Evolutionary conservation across 2,329 filamentous ascomycete species (phyloP), one percentile per base, ranked within the genome.

Genomic region (Ophiocordyceps camponoti-leonardi): DNA sequence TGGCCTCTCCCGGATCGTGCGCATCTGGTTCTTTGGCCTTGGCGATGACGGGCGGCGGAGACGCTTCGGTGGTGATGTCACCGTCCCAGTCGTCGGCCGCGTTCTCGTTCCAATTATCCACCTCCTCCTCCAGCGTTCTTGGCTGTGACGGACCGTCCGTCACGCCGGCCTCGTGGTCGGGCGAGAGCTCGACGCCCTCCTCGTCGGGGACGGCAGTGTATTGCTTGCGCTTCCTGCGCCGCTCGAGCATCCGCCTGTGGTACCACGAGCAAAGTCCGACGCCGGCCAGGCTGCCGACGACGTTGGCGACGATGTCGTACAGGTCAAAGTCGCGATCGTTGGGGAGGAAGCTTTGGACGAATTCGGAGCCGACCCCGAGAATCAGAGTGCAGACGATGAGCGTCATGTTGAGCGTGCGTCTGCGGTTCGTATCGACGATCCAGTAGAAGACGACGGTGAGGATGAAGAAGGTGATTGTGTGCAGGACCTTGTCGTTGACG

Each of bases 41-140:
- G 23, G 41, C 41, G 18, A 39, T 14, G 30, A 40, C n/a, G 26
- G 46, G 43, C 6, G 50, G 46, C 6, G 47, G 48, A 18, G 50
- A 41, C 31, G 50, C 41, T 35, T 52, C 51, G 1, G 57, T 57
- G 18, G 55, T 58, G 22, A 71, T 69, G 8, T 68, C 70, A n/a
- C 73, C 71, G 26, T 73, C 72, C 73, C 73, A 77, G 12, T 70
- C 65, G 51, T 78, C 74, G 18, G 67, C 62, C 2, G 69, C 73
- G 50, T 94, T 92, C 65, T 94, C 88, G 57, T 94, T 87, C 87
- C 88, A 94, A 53, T 90, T 86, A 58, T 94, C 88, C 8, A 94
- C 74, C 65, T 93, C 85, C 48, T 90, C 76, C 53, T 93, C 87
- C 19, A 94, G 58, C 19, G 64, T 62, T 28, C 56, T 54, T 22